phyloP scores from a whole-genome alignment of 768 basidiomycete genomes.

The Collybia nuda region DNA sequence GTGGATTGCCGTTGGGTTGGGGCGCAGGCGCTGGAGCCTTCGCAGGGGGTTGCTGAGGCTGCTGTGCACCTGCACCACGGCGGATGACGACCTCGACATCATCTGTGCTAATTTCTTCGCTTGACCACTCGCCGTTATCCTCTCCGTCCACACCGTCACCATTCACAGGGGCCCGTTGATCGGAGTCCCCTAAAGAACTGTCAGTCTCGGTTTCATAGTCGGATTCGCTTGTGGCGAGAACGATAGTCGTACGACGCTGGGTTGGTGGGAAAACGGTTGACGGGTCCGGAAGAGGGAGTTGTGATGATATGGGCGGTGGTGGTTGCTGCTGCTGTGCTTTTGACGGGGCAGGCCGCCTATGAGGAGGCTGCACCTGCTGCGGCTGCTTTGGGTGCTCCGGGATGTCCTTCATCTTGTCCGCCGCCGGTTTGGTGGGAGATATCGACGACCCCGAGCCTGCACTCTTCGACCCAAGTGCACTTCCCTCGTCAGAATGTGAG shows the following conservation, averaged over 20 bases:
- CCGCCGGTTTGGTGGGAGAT: conserved; percentile 9
- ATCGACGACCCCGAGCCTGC: conserved; percentile 33
- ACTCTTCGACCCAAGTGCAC: conserved; percentile 31
- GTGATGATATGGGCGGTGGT: conserved; percentile 26
- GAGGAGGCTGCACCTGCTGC: conserved; percentile 13
- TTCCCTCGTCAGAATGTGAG: conserved; percentile 56
- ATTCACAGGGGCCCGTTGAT: not conserved
- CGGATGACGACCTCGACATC: conserved; percentile 22
- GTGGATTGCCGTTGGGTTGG: no score
- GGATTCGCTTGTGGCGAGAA: conserved; percentile 53
- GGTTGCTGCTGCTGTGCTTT: conserved; percentile 1
- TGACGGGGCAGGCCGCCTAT: conserved; percentile 1
- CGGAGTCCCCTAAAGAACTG: conserved; percentile 8
- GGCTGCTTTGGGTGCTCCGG: not conserved
- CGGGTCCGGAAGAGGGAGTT: conserved; percentile 11
- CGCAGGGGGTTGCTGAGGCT: conserved; percentile 14
- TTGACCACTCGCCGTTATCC: conserved; percentile 58
- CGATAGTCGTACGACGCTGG: conserved; percentile 40
- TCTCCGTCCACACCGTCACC: conserved; percentile 41
- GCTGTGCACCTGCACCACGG: not conserved
- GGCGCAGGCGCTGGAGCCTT: not conserved
- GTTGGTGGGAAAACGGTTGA: conserved; percentile 17
- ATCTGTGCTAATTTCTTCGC: conserved; percentile 49
- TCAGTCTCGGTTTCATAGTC: conserved; percentile 51
- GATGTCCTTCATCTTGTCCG: not conserved